Evolutionary conservation across 768 basidiomycete genomes (phyloP), one percentile per base, ranked within the genome.

Genomic region (Lactarius psammicola): DNA sequence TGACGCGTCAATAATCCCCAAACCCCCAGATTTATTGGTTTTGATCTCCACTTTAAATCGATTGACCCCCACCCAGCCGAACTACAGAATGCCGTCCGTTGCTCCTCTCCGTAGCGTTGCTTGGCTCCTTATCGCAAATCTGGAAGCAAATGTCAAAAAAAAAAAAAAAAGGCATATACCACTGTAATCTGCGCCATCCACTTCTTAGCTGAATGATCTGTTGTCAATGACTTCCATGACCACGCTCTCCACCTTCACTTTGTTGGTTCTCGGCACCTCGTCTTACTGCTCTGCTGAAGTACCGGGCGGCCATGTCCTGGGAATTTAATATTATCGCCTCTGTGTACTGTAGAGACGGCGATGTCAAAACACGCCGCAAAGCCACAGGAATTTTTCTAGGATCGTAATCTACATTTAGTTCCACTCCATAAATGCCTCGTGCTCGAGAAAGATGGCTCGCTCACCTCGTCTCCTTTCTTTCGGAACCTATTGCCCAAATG

Each of bases 401-500:
- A 46, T 46, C 44, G 20, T n/a, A 26, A 42, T 13, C 31, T 23
- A 40, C 20, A 56, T 61, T 60, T 20, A 49, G 51, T 51, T 26
- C 10, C 34, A 7, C 11, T 3, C 9, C 54, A 56, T 61, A 65
- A 61, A 65, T 44, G 38, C 33, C 31, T 44, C 56, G 49, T 30
- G 56, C 17, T 26, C 40, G 42, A 54, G 15, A 18, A 4, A 44
- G n/a, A n/a, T 28, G 26, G 46, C 13, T 33, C 53, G 30, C 17
- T 18, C 66, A 46, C 40, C 49, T 56, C 49, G 31, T 44, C 66
- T 62, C 46, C 44, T 59, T 66, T 58, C 40, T 11, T 49, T 28
- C 66, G 56, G 65, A 26, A 51, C 42, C 59, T 57, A 64, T 38
- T 66, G 40, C 59, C 60, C 49, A 63, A 68, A 71, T 72, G 69